A percentile compares a stretch with the other conserved stretches of the same genome.
These are phyloP conservation scores for Globisporangium barbulae DNA, from an alignment of 352 stramenopile species.

Conservation along the genomic window DNA sequence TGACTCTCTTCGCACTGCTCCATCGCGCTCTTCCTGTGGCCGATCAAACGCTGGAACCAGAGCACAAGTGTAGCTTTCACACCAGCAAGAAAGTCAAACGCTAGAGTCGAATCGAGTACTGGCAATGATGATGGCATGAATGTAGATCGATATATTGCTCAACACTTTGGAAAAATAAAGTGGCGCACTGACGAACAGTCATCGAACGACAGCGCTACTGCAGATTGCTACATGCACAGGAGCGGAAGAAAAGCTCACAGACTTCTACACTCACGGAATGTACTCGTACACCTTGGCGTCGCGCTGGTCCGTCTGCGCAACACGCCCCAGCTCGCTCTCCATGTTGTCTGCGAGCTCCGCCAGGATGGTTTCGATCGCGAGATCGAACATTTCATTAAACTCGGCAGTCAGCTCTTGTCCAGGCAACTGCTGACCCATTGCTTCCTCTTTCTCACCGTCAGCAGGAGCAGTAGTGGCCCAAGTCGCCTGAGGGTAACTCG, in stretches of 20 bases:
- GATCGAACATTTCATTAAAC: slow-evolving; percentile 5
- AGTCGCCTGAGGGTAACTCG: slow-evolving; percentile 24
- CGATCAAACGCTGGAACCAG: not conserved
- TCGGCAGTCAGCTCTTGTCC: not conserved
- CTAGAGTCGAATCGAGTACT: not conserved
- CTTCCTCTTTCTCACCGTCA: not conserved
- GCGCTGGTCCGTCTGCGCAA: not conserved
- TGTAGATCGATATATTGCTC: not conserved
- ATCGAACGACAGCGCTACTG: not conserved
- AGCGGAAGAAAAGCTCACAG: no score
- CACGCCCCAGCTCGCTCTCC: not conserved
- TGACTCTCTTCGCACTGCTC: slow-evolving; percentile 2
- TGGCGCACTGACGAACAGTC: not conserved
- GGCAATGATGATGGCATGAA: not conserved
- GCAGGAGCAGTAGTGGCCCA: slow-evolving; percentile 3
- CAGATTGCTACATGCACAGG: not conserved
- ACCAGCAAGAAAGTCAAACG: slow-evolving; percentile 1
- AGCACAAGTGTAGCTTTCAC: not conserved
- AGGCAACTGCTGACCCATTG: not conserved
- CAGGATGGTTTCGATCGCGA: slow-evolving; percentile 7
- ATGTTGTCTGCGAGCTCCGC: not conserved
- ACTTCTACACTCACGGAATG: slow-evolving; percentile 8
- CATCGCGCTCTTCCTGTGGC: not conserved
- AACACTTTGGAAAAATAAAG: not conserved
- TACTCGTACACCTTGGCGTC: slow-evolving; percentile 19